Conservation (phyloP, 768 basidiomycete species). For the Russula olivacea region DNA sequence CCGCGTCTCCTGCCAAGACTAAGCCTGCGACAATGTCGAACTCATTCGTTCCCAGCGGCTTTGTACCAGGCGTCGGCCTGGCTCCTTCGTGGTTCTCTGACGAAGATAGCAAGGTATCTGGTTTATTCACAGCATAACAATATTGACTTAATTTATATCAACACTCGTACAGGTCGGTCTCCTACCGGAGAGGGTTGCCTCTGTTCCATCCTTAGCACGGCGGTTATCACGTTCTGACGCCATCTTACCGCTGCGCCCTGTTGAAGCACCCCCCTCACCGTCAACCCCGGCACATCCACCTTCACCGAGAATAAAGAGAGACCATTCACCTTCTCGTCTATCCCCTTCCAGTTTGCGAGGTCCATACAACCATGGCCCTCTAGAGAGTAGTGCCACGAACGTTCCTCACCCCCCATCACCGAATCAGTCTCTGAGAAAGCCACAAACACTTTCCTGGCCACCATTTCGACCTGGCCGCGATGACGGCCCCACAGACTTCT, state of each 20-base stretch:
- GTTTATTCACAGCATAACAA: neutral
- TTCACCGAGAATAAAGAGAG: conserved; percentile 11
- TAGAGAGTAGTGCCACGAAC: conserved; percentile 12
- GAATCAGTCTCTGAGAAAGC: conserved; percentile 3
- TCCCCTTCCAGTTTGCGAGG: conserved; percentile 17
- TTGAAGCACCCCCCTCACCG: conserved; percentile 17
- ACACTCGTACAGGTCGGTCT: neutral
- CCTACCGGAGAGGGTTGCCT: neutral
- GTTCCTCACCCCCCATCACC: conserved; percentile 16
- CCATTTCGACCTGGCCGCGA: conserved; percentile 16
- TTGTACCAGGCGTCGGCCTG: conserved; percentile 41
- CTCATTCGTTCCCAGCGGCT: conserved; percentile 49
- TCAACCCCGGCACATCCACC: neutral
- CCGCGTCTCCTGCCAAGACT: neutral
- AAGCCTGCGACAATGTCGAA: conserved; percentile 20
- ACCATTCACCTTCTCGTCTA: conserved; percentile 12
- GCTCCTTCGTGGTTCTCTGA: conserved; percentile 18
- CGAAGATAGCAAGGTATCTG: conserved; percentile 9
- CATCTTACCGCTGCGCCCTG: neutral
- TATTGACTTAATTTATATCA: neutral
- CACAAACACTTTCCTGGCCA: conserved; percentile 18
- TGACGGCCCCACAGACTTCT: conserved; percentile 10
- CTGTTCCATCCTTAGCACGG: neutral
- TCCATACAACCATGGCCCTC: conserved; percentile 12
- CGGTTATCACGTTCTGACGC: neutral